Evolutionary conservation across 495 filamentous ascomycete genomes (phyloP), one percentile per base, ranked within the genome.

Genomic region (Penicillium dipodomyicola): DNA sequence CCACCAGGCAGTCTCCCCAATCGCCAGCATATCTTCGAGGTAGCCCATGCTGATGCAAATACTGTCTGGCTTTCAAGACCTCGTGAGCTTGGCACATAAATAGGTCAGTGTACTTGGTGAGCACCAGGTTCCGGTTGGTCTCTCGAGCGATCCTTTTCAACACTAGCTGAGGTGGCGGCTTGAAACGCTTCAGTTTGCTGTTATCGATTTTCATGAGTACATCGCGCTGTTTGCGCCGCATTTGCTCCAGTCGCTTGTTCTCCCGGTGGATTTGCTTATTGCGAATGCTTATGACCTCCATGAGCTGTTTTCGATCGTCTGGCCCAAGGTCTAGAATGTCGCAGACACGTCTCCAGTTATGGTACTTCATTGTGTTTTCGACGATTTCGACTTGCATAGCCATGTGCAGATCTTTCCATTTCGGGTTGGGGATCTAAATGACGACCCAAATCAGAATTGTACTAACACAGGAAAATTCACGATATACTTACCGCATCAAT

Each of bases 371-470:
- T 14, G 75, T 59, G 40, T 69, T 75, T 12, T 66, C 54, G 12
- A 71, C 45, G 23, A 75, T 75, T 40, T 79, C 75, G 0, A 69
- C 56, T 57, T 73, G 68, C 22, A 79, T 57, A 2, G 63, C 59
- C 9, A 33, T 55, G 0, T 58, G 59, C 7, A 80, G 55, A 43
- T 79, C 72, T 23, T 44, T 44, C 77, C 76, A 77, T 29, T 64
- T 32, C 5, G 69, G 67, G 51, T 63, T 32, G 7, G 37, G 43
- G 40, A 57, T 54, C 54, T 54, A 30, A 32, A 9, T 4, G 49
- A 19, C 23, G 5, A 29, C 9, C 42, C 5, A 32, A 1, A 20
- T 52, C 19, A 41, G 52, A n/a, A 19, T 14, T 19, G 30, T 19
- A 37, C n/a, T n/a, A 17, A 46, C 35, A 23, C 14, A 17, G 23